Base-by-base conservation (phyloP, 495 filamentous ascomycete genomes). In the Penicillium coffeae region DNA sequence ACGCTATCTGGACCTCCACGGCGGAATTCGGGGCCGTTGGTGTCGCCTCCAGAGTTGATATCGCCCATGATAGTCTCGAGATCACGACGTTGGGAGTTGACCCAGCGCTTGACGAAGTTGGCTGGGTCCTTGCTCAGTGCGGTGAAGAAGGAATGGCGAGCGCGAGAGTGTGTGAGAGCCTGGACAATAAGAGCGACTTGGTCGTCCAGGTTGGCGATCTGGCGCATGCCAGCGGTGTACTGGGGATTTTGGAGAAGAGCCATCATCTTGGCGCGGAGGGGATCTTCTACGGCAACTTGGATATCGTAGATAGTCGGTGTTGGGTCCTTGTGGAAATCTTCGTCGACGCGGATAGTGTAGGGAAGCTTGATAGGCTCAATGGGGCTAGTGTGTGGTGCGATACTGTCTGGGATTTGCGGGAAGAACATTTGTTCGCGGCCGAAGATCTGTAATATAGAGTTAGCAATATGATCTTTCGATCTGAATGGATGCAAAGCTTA, bases 281-380 rank as follows among this genome's bases (percentile, higher is more conserved):
- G 89, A 66, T 94, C 87, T 56, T 90, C 86, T n/a, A 94, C 77
- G 20, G 83, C 77, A 52, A 97, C 87, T 52, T 78, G 84, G 52
- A 98, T 75, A 69, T 95, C 92, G 74, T 95, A 95, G 65, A 96
- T 75, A 21, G 89, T 95, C 1, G 85, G 85, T 21, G 68, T 65
- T 8, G 75, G 64, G 22, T 70, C 54, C 37, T 68, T 66, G 73
- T 93, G 85, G 70, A 89, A 93, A 9, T 86, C 81, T 59, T 87
- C 81, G 65, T 97, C 93, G 36, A 94, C 85, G 57, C 94, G 91
- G 66, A 97, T 94, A 32, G 90, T 97, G 72, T 96, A 98, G 21
- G 80, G 76, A 18, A 97, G 81, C 52, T 86, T 83, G 62, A 96
- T 79, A 0, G 93, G 93, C 5, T 90, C 84, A 13, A 95, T 78